These are phyloP conservation scores for Solanum piurae DNA, from an alignment of 257 asterid species.

Conservation along the genomic window DNA sequence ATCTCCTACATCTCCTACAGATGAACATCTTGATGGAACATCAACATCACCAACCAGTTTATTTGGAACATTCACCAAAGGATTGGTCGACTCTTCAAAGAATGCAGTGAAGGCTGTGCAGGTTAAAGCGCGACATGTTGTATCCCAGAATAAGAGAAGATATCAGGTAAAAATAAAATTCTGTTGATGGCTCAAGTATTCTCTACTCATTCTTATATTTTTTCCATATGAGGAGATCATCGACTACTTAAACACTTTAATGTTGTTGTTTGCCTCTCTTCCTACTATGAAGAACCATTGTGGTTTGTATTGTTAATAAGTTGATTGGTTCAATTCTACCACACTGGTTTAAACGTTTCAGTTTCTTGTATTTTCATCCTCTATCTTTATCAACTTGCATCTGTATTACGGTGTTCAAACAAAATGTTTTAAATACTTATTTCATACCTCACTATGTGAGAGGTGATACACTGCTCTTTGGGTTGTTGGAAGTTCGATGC, in stretches of 20 bases:
- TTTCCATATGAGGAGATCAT: neutral
- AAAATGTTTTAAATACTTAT: neutral
- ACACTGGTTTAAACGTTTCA: neutral
- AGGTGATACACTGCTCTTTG: neutral
- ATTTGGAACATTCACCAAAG: slow-evolving; percentile 80
- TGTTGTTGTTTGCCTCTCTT: neutral
- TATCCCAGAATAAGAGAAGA: slow-evolving; percentile 97
- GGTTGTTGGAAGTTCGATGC: neutral
- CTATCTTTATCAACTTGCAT: neutral
- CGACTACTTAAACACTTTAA: neutral
- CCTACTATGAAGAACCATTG: neutral
- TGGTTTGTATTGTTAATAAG: neutral
- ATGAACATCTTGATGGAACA: slow-evolving; percentile 44
- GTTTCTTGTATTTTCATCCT: neutral
- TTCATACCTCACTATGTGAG: neutral
- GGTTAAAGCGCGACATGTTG: slow-evolving; percentile 97
- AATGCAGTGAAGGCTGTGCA: slow-evolving; percentile 94
- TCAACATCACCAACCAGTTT: slow-evolving; percentile 63
- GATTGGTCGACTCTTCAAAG: slow-evolving; percentile 86
- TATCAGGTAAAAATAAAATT: slow-evolving; percentile 49
- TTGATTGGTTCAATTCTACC: neutral
- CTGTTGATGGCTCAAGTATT: neutral
- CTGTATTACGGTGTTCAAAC: neutral
- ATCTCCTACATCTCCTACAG: slow-evolving; percentile 69
- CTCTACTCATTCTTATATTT: neutral